Conservation (phyloP, 2,329 filamentous ascomycete genomes). For the Scytalidium lignicola region DNA sequence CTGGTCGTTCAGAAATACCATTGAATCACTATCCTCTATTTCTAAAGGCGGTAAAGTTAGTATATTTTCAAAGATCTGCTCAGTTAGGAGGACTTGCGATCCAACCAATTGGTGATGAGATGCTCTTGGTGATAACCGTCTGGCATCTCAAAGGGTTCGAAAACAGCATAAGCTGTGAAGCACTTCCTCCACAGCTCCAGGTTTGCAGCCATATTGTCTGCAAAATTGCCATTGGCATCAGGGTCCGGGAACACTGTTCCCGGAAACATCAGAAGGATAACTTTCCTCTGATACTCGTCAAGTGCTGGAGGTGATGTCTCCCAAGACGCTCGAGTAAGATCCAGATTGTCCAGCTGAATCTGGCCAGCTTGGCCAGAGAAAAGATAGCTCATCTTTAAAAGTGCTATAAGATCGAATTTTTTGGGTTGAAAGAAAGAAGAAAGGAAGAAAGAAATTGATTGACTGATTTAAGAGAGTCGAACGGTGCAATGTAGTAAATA, state of each 20-base stretch:
- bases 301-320: background rate
- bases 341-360: background rate
- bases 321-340: background rate
- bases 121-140: background rate
- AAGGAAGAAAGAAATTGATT: too few relatives aligned
- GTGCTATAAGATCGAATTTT: background rate
- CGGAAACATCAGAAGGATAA: background rate
- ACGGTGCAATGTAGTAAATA: too few relatives aligned
- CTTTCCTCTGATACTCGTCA: background rate
- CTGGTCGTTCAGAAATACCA: background rate
- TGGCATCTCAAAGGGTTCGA: background rate
- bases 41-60: background rate
- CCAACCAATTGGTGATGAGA: background rate
- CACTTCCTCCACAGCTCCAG: background rate
- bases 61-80: background rate
- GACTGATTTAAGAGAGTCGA: too few relatives aligned
- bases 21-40: background rate
- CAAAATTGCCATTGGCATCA: background rate
- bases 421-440: too few relatives aligned
- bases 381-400: background rate
- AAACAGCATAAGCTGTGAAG: background rate
- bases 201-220: background rate
- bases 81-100: background rate
- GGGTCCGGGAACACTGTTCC: background rate
- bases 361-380: background rate